A percentile compares a stretch with the other conserved stretches of the same genome.
These are phyloP conservation scores for Balamuthia mandrillaris DNA, from an alignment of 208 protist genomes.

Conservation along the genomic window DNA sequence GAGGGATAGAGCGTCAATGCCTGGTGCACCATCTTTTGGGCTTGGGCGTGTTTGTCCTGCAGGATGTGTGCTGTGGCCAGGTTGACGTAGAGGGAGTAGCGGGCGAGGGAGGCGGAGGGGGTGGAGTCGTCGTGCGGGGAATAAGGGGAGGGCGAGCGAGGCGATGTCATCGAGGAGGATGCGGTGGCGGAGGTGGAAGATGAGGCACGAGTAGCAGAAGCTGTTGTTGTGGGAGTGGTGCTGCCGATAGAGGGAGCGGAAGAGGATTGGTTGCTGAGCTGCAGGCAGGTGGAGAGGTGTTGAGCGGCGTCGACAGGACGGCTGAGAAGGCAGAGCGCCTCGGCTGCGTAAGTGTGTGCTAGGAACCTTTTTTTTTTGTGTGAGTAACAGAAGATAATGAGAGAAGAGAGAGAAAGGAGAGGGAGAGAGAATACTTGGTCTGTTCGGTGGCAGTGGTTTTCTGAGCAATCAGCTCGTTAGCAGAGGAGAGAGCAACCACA, in stretches of 20 bases:
- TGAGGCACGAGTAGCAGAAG: too few species aligned
- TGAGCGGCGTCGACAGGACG: not conserved
- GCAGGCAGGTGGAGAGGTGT: not conserved
- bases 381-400: too few species aligned
- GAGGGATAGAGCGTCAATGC: not conserved
- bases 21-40: not conserved
- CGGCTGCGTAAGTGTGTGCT: conserved; percentile 9
- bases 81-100: conserved; percentile 13
- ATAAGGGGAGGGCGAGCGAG: too few species aligned
- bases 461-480: not conserved
- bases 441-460: not conserved
- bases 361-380: not conserved
- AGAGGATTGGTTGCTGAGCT: not conserved
- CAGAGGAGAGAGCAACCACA: not conserved
- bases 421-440: too few species aligned
- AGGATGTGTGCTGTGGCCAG: conserved; percentile 14
- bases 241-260: too few species aligned
- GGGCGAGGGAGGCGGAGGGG: not conserved
- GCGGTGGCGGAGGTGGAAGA: too few species aligned
- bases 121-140: not conserved
- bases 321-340: conserved; percentile 33
- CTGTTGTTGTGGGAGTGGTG: too few species aligned
- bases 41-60: not conserved
- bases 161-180: not conserved
- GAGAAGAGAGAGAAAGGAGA: too few species aligned